Evolutionary conservation across 352 stramenopile genomes (phyloP), one percentile per base, ranked within the genome.

Genomic region (Thalassiosira oceanica): DNA sequence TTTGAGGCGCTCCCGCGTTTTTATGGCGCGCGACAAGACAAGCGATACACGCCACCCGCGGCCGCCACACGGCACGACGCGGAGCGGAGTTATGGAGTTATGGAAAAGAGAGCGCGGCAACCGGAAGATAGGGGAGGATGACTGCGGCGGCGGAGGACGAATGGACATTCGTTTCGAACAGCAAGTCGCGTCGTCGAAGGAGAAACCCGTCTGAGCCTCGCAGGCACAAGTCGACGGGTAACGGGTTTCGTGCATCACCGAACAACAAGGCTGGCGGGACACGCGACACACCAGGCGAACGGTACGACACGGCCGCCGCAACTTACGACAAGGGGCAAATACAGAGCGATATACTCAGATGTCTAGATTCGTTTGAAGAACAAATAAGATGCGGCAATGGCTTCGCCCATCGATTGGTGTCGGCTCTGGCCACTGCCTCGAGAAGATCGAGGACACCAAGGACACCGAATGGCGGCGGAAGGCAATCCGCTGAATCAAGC

Each of bases 341-440:
- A 35, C 46, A 61, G 18, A 11, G 26, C 23, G 53, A 54, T 15
- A 49, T 73, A 39, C 37, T 69, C 21, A 35, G 61, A 58, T 73
- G 53, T 10, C 16, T 78, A 3, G 0, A 33, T 33, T 36, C 48
- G 4, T 37, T 78, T 18, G 48, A 73, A 44, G 16, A 29, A 21
- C 35, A 67, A 18, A 35, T 50, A 23, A 29, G 45, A 16, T 44
- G 41, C 7, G 27, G 43, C 5, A 43, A 52, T 39, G 46, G 44
- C 28, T 72, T 78, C 46, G 35, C 53, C 1, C 54, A 35, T 62
- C 54, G 45, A 42, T 66, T 78, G 31, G 39, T 54, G 13, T 23
- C 23, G 26, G 57, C 60, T 8, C 23, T 78, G 18, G 24, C 6
- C 6, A 37, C 20, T 15, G 50, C 39, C 26, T 23, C 16, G 4